Evolutionary conservation across 495 filamentous ascomycete species (phyloP), one percentile per base, ranked within the genome.

Genomic region (Daldinia grandis): DNA sequence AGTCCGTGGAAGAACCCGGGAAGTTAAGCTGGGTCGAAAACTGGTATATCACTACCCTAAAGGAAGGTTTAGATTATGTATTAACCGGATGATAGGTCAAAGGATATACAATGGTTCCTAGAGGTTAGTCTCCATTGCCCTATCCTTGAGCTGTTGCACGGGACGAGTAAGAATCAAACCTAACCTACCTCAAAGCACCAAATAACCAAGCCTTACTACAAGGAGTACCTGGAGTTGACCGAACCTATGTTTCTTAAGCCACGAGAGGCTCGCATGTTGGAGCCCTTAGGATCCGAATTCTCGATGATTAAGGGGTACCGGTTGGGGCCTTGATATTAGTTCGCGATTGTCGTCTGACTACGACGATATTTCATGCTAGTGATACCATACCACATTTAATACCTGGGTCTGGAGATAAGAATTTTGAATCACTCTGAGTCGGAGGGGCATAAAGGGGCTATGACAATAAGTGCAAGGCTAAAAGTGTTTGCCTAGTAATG

Each of bases 121-220:
- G 68, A 76, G 76, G 81, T 82, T 68, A 56, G 62, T 38, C 37
- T 25, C 30, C 33, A 28, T 42, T 49, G 54, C 44, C 25, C 62
- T n/a, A 17, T 25, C 28, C 37, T 59, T 4, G 17, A 51, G 6
- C 1, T 0, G 21, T 27, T 50, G 21, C 66, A 59, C 2, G n/a
- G 5, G 14, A 58, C 7, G 19, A 28, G 24, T 1, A 27, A 38
- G 9, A 15, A 50, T 24, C 25, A 35, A 54, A 65, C 51, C 58
- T 75, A 54, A 70, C 40, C 47, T 8, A 14, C 2, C 21, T 53
- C 5, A 64, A 58, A 86, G 85, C 71, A 77, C 7, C 84, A 86
- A 80, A 21, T 83, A 5, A 81, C 76, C 15, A 87, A 86, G 68
- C 72, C 77, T 0, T 87, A 87, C 66, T 86, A 87, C 66, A 78